These are phyloP conservation scores for Geotrichum europaeum DNA, from an alignment of 1,139 yeast species.

Conservation along the genomic window DNA sequence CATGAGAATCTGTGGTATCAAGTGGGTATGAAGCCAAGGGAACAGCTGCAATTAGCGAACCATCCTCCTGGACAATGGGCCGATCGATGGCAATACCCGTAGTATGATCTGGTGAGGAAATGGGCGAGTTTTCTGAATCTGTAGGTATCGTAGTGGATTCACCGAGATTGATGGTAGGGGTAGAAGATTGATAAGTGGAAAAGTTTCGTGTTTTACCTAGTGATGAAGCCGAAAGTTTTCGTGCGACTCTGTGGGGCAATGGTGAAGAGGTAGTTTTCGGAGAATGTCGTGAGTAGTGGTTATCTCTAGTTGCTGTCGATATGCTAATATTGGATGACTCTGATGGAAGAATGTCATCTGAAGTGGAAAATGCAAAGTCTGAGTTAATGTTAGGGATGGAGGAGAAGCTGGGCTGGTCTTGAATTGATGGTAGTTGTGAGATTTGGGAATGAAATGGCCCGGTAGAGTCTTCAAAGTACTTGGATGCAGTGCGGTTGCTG, in stretches of 20 bases:
- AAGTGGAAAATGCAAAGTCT: neutral
- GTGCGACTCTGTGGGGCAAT: conserved; percentile 8
- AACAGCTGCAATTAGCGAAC: neutral
- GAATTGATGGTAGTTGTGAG: neutral
- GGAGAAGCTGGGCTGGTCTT: conserved; percentile 7
- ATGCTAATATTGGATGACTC: conserved; percentile 9
- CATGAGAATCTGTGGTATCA: neutral
- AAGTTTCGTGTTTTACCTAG: conserved; percentile 8
- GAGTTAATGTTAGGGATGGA: neutral
- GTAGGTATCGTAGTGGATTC: neutral
- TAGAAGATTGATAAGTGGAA: conserved; percentile 5
- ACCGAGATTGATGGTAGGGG: neutral
- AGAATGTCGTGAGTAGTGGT: conserved; percentile 3
- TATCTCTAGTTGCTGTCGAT: conserved; percentile 5
- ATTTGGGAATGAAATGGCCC: neutral
- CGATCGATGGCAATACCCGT: conserved; percentile 13
- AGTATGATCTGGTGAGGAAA: neutral
- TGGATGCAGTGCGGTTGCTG: conserved; percentile 5
- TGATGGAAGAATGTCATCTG: conserved; percentile 2
- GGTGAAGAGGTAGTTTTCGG: conserved; percentile 4
- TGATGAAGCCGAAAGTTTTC: conserved; percentile 6
- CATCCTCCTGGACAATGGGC: conserved; percentile 4
- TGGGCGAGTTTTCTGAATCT: neutral
- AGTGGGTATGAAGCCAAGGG: neutral
- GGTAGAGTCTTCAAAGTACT: conserved; percentile 6